phyloP scores from a whole-genome alignment of 192 early-diverging fungal species.

The Coemansia sp. region DNA sequence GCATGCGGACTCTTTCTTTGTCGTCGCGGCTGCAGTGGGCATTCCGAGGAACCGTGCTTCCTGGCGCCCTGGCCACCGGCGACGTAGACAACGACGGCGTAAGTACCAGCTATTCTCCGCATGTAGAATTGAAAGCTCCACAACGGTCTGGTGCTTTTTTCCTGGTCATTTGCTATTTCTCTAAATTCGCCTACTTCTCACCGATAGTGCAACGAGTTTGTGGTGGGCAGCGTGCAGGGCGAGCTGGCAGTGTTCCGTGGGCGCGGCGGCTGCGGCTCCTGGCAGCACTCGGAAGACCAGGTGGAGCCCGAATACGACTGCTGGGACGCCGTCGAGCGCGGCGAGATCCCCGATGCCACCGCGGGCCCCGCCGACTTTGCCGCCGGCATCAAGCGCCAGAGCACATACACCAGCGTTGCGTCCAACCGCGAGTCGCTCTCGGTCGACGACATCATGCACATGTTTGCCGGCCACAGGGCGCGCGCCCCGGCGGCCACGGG shows the following conservation, averaged over 20 bases:
- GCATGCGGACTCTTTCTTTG: slow-evolving; percentile 45
- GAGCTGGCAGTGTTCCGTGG: slow-evolving; percentile 51
- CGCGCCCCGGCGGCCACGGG: neutral
- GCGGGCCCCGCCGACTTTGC: neutral
- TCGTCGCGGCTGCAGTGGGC: slow-evolving; percentile 51
- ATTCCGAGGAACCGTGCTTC: slow-evolving; percentile 47
- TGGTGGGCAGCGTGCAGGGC: slow-evolving; percentile 50
- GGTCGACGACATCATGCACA: slow-evolving; percentile 38
- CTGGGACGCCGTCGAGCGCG: slow-evolving; percentile 46
- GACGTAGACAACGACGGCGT: slow-evolving; percentile 53
- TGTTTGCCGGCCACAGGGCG: slow-evolving; percentile 28
- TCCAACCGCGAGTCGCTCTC: slow-evolving; percentile 38
- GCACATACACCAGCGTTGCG: slow-evolving; percentile 28
- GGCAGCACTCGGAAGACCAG: slow-evolving; percentile 44
- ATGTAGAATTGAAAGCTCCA: neutral
- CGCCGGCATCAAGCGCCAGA: slow-evolving; percentile 16
- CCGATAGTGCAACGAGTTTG: slow-evolving; percentile 56
- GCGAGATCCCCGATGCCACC: slow-evolving; percentile 26
- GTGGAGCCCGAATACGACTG: slow-evolving; percentile 50
- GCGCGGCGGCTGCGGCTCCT: slow-evolving; percentile 46
- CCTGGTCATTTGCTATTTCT: no score
- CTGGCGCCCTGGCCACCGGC: slow-evolving; percentile 46
- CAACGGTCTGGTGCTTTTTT: no score
- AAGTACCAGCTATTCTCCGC: slow-evolving; percentile 3
- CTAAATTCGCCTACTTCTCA: no score